Evolutionary conservation across 1,284 basidiomycete genomes (phyloP), one percentile per base, ranked within the genome.

Genomic region (Trichosporon faecale): DNA sequence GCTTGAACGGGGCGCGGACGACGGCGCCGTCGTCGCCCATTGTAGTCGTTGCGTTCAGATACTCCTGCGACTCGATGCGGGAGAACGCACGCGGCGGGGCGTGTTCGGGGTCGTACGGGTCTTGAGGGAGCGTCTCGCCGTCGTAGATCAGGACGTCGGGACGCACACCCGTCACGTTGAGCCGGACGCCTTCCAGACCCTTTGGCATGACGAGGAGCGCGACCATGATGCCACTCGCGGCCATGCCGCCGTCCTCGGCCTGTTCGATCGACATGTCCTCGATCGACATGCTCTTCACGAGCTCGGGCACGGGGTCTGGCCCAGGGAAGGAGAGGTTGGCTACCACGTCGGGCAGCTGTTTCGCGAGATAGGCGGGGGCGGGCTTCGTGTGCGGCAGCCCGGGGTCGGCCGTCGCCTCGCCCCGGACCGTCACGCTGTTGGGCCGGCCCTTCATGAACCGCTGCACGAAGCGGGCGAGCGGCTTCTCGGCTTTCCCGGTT

Each of bases 131-230:
- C 44, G 65, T 66, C 33, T 14, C 25, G 5, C 83, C 83, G 67
- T 84, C 80, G 69, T 76, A 82, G 21, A 84, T 75, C 46, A 83
- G 66, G 7, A 84, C 78, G 72, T 84, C 80, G 11, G 83, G 83
- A 40, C 66, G 52, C 37, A 84, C 79, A 9, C 72, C 77, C 2
- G 69, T 65, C 12, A 84, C 77, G 49, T 81, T 75, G 12, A 83
- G 67, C 2, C 73, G 49, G 2, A 83, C 75, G 2, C 46, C 60
- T 37, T 73, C 69, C 70, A 83, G 75, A 0, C 76, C 80, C 3
- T 66, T 35, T 0, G 83, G 82, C 7, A 84, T 68, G 31, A 78
- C 70, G 9, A 83, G 72, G n/a, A 76, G 65, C 3, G 81, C 83
- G 9, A 82, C 70, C 37, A 84, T 81, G 0, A 71, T 76, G 8